Evolutionary conservation across 139 green algal genomes (phyloP).

Genomic region (Chloropicon primus): DNA sequence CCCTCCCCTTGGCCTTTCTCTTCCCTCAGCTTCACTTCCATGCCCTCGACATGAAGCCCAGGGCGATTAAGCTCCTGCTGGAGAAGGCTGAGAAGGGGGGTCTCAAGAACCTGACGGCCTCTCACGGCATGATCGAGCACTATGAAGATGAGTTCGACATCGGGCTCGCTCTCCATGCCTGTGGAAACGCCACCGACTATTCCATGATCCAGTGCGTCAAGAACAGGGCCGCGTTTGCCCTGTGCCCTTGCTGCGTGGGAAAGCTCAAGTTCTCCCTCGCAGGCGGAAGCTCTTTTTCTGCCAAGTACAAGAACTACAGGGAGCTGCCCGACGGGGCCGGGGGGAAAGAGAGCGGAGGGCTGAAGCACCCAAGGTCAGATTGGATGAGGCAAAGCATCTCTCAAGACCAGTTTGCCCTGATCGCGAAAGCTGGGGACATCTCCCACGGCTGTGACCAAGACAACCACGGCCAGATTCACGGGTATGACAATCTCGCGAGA

Average conservation of each 20-base stretch:
- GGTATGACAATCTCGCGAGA: neutral
- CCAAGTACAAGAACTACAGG: constrained; percentile 16
- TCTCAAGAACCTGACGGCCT: constrained; percentile 28
- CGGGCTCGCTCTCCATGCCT: constrained; percentile 52
- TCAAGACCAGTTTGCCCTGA: constrained; percentile 20
- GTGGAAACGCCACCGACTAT: constrained; percentile 56
- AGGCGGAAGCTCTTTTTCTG: constrained; percentile 37
- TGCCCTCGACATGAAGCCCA: constrained; percentile 43
- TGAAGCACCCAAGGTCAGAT: constrained; percentile 28
- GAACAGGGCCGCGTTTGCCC: constrained; percentile 33
- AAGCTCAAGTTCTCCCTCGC: constrained; percentile 47
- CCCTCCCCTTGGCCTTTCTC: constrained; percentile 40
- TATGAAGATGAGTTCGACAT: constrained; percentile 39
- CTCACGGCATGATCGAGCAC: constrained; percentile 18
- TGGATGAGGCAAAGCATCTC: constrained; percentile 17
- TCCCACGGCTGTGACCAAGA: constrained; percentile 1
- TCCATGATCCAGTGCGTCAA: constrained; percentile 30
- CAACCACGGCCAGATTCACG: neutral
- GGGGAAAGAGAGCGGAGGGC: neutral
- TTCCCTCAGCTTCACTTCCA: constrained; percentile 37
- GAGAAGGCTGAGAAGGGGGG: constrained; percentile 15
- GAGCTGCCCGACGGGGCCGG: neutral
- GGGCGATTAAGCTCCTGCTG: constrained; percentile 12
- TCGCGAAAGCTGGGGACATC: constrained; percentile 24
- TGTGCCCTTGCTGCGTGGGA: constrained; percentile 60